phyloP scores from a whole-genome alignment of 2,329 filamentous ascomycete species.

The Cadophora malorum region DNA sequence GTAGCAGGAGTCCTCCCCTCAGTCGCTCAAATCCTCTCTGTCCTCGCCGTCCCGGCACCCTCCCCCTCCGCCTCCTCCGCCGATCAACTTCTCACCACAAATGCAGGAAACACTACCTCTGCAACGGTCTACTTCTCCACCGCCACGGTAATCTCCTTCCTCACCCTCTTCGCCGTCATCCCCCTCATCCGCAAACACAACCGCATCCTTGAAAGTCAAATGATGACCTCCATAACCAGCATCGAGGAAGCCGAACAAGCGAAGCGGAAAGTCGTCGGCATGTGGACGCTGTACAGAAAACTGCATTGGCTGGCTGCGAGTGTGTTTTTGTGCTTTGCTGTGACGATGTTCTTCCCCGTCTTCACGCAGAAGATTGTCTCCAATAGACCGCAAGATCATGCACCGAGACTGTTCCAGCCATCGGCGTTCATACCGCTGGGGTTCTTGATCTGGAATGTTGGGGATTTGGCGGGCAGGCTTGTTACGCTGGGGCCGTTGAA shows the following conservation, averaged over 20 bases:
- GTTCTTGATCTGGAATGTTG: slow-evolving; percentile 93
- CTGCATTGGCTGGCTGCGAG: slow-evolving; percentile 79
- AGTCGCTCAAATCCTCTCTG: slow-evolving; percentile 84
- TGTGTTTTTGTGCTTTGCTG: slow-evolving; percentile 79
- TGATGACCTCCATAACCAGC: slow-evolving; percentile 57
- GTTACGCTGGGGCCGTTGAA: slow-evolving; percentile 63
- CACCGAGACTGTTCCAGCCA: slow-evolving; percentile 68
- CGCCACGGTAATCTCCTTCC: slow-evolving; percentile 75
- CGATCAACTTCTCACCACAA: slow-evolving; percentile 39
- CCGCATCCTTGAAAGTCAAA: slow-evolving; percentile 57
- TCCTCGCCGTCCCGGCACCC: slow-evolving; percentile 67
- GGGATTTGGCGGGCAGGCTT: slow-evolving; percentile 81
- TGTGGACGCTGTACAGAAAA: slow-evolving; percentile 75
- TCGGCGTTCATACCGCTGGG: slow-evolving; percentile 86
- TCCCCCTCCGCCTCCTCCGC: slow-evolving; percentile 42
- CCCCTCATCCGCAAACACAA: slow-evolving; percentile 71
- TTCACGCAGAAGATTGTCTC: slow-evolving; percentile 76
- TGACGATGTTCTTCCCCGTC: slow-evolving; percentile 95
- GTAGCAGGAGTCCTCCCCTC: slow-evolving; percentile 90
- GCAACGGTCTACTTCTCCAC: slow-evolving; percentile 93
- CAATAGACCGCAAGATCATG: slow-evolving; percentile 48
- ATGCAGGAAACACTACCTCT: slow-evolving; percentile 64
- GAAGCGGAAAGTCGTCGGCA: slow-evolving; percentile 57
- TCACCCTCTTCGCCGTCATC: slow-evolving; percentile 75
- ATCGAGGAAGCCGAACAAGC: slow-evolving; percentile 60